A percentile compares a stretch with the other conserved stretches of the same genome.
These are phyloP conservation scores for Cryptococcus neoformans DNA, from an alignment of 1,284 basidiomycete species.

Conservation along the genomic window DNA sequence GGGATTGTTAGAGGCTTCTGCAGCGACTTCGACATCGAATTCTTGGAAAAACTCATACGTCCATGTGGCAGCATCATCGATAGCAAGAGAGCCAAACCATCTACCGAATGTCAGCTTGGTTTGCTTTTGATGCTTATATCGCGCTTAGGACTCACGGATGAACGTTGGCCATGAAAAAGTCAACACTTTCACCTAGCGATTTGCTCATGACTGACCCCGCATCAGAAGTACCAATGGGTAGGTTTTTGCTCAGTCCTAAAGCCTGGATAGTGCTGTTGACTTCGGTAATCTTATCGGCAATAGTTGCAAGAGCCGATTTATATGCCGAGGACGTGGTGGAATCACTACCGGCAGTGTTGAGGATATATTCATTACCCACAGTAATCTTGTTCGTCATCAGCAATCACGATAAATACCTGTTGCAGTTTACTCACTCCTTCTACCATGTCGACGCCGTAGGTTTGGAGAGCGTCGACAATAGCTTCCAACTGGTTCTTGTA, in stretches of 20 bases:
- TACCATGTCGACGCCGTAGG: constrained; percentile 74
- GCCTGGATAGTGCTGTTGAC: constrained; percentile 57
- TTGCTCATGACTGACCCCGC: constrained; percentile 83
- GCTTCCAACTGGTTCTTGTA: constrained; percentile 69
- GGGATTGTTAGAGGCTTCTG: constrained; percentile 60
- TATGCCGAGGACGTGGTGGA: constrained; percentile 29
- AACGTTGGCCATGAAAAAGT: constrained; percentile 65
- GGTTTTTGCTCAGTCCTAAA: constrained; percentile 52
- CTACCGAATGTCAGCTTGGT: constrained; percentile 1
- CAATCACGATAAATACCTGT: neutral
- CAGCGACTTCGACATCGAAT: constrained; percentile 56
- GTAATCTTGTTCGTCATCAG: constrained; percentile 23
- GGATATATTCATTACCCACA: constrained; percentile 68
- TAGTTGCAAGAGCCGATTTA: constrained; percentile 49
- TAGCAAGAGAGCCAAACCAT: constrained; percentile 62
- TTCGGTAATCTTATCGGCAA: constrained; percentile 63
- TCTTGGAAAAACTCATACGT: constrained; percentile 59
- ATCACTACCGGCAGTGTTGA: constrained; percentile 50
- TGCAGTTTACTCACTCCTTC: constrained; percentile 61
- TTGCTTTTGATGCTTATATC: neutral
- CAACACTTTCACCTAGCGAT: constrained; percentile 63
- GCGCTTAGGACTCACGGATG: constrained; percentile 59
- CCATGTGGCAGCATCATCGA: constrained; percentile 67
- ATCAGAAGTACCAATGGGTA: constrained; percentile 84
- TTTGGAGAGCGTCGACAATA: constrained; percentile 61